These are phyloP conservation scores for Aspergillus eucalypticola DNA, from an alignment of 2,329 filamentous ascomycete species.

Conservation along the genomic window DNA sequence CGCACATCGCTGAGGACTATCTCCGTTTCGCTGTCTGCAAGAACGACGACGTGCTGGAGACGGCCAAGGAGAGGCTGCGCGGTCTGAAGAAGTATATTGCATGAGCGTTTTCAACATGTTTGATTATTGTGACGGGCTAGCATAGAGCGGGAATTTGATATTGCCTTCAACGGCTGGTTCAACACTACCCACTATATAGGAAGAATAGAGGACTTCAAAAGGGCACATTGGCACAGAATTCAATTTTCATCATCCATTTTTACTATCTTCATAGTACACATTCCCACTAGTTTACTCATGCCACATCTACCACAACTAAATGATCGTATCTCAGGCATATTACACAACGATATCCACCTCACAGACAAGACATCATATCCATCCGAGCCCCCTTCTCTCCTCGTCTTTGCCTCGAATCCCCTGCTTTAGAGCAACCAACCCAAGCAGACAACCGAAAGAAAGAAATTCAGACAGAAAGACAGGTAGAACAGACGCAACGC, in stretches of 20 bases:
- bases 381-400: background rate
- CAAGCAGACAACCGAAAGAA: too few relatives aligned
- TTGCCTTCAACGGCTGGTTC: background rate
- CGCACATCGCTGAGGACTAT: conserved; percentile 86
- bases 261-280: background rate
- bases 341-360: background rate
- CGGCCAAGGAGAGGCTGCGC: conserved; percentile 72
- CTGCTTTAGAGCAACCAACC: too few relatives aligned
- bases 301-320: background rate
- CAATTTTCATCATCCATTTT: background rate
- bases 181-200: background rate
- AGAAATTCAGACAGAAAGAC: too few relatives aligned
- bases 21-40: conserved; percentile 96
- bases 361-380: background rate
- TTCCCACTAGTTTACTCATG: background rate
- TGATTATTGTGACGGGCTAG: background rate
- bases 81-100: conserved; percentile 71
- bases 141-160: background rate
- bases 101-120: background rate
- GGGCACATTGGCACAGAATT: background rate
- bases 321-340: background rate
- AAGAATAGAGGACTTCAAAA: background rate
- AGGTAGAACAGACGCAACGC: too few relatives aligned
- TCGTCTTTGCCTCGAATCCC: background rate
- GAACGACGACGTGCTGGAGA: conserved; percentile 79